Base-by-base conservation (phyloP, 805 yeast genomes). In the Nakazawaea ambrosiae region DNA sequence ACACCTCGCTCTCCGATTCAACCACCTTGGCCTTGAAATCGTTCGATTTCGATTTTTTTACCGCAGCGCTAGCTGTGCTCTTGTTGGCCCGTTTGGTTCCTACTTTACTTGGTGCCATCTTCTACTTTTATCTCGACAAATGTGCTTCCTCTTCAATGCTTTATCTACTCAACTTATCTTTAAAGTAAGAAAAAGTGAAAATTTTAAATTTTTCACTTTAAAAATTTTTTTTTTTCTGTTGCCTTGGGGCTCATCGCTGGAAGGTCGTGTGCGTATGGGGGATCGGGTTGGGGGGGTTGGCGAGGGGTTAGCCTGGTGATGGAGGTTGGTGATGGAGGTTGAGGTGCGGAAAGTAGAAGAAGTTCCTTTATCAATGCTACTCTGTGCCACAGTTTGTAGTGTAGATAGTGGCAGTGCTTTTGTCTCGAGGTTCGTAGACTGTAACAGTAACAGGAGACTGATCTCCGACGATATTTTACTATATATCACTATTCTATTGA, bases 11-110 rank as follows among this genome's bases (percentile, higher is more conserved):
- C 22, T 28, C 34, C 5, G 41, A 33, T 23, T 39, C 32, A 2
- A 31, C 39, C 12, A 18, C n/a, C 14, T 31, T 34, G 10, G 22
- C 11, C 23, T 39, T 31, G 3, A 20, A 14, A 7, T 18, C 36
- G 26, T 27, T 34, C 8, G 33, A 31, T 33, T 39, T 39, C 16
- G 29, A 7, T 19, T 39, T 39, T 33, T 39, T 39, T 8, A 26
- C 27, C 11, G 14, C 26, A 5, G 22, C 23, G 5, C 7, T 10
- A 2, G 11, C 17, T 6, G 17, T 10, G 15, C 8, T 29, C 4
- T n/a, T 30, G 9, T 14, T 9, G 16, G 33, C 16, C 20, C 42
- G 35, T 18, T 39, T 39, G 16, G 14, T 29, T 8, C 33, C 36
- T 27, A 33, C 14, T 12, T 11, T 23, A 10, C 33, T 27, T 30